phyloP scores from a whole-genome alignment of 1,284 basidiomycete genomes.

The Sporisorium scitamineum region DNA sequence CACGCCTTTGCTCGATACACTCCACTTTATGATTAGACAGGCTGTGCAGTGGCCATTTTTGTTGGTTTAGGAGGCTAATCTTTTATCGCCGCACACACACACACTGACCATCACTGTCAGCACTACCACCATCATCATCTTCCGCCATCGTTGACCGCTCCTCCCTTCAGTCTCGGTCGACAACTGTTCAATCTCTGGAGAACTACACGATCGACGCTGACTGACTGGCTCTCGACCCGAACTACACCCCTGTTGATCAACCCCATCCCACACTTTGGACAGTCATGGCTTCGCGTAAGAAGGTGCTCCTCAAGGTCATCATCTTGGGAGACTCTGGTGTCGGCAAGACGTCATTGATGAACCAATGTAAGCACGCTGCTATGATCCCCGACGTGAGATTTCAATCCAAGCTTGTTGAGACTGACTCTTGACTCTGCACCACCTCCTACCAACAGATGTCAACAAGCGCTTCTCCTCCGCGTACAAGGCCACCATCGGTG shows the following conservation, averaged over 20 bases:
- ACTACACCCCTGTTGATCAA: neutral
- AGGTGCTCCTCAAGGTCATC: constrained; percentile 86
- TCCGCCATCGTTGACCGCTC: neutral
- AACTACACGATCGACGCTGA: neutral
- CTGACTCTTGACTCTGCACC: neutral
- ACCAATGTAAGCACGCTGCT: constrained; percentile 77
- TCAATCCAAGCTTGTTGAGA: neutral
- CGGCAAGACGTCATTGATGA: constrained; percentile 99
- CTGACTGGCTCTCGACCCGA: neutral
- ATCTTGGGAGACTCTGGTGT: constrained; percentile 74
- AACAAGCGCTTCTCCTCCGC: constrained; percentile 99
- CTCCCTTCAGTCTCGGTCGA: neutral
- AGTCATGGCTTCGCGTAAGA: constrained; percentile 74
- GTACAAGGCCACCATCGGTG: constrained; percentile 79
- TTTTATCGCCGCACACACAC: neutral
- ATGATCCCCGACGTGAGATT: neutral
- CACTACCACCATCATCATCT: neutral
- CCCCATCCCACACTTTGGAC: neutral
- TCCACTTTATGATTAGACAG: neutral
- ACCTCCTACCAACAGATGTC: constrained; percentile 74
- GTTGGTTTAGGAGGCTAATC: neutral
- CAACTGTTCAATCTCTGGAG: neutral
- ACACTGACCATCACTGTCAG: neutral
- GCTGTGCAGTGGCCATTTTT: neutral
- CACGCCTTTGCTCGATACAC: too few relatives aligned